Conservation (phyloP, 2,329 filamentous ascomycete species). For the Diaporthe humulicola region DNA sequence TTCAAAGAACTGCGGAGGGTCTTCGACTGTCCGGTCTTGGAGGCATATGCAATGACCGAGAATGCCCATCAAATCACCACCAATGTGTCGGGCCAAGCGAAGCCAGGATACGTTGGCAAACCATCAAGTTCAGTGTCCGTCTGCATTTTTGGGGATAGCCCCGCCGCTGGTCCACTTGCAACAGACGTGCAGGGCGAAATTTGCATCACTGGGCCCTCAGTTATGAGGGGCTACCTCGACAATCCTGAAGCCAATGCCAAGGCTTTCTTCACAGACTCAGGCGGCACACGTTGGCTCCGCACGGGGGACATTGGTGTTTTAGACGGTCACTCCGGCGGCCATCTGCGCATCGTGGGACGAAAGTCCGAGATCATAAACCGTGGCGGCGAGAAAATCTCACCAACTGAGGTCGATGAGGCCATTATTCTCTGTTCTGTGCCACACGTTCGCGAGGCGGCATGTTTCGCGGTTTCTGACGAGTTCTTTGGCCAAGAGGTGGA, state of each 20-base stretch:
- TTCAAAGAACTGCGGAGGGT: conserved; percentile 83
- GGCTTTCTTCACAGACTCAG: conserved; percentile 73
- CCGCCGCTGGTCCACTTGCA: conserved; percentile 69
- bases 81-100: conserved; percentile 70
- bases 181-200: conserved; percentile 85
- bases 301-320: conserved; percentile 88
- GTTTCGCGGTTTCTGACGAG: conserved; percentile 86
- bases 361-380: conserved; percentile 96
- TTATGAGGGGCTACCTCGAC: conserved; percentile 90
- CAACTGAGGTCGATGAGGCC: conserved; percentile 80
- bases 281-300: conserved; percentile 77
- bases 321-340: conserved; percentile 76
- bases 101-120: conserved; percentile 86
- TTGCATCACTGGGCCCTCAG: conserved; percentile 84
- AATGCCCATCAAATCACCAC: conserved; percentile 85
- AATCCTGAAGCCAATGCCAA: conserved; percentile 81
- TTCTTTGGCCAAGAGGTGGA: conserved; percentile 87
- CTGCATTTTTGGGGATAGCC: conserved; percentile 78
- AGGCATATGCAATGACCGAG: conserved; percentile 95
- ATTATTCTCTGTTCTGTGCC: conserved; percentile 83
- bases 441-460: conserved; percentile 82
- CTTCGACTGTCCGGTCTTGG: conserved; percentile 85
- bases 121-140: conserved; percentile 84
- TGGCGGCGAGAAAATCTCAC: conserved; percentile 89
- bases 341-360: conserved; percentile 87